phyloP scores from a whole-genome alignment of 2,329 filamentous ascomycete species.

The Penicillium sp. region DNA sequence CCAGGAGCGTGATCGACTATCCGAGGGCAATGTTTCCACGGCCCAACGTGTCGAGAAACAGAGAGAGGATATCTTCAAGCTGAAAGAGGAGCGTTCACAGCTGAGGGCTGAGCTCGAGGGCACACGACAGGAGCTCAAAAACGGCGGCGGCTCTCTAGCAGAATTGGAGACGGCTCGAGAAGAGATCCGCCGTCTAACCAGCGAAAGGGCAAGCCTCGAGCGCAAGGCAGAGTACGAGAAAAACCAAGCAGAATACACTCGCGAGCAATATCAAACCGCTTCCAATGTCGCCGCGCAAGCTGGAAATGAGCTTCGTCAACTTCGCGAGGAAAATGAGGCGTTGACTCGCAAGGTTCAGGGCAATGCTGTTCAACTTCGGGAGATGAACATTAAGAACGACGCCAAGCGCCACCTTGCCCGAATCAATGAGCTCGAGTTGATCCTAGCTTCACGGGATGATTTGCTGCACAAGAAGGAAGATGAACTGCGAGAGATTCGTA shows the following conservation, averaged over 20 bases:
- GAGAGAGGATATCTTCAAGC: constrained; percentile 42
- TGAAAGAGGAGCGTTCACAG: constrained; percentile 47
- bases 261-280: constrained; percentile 52
- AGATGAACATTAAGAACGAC: constrained; percentile 42
- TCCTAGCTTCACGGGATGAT: constrained; percentile 42
- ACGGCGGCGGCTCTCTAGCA: constrained; percentile 44
- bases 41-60: constrained; percentile 42
- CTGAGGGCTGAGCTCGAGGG: constrained; percentile 45
- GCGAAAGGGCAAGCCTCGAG: constrained; percentile 41
- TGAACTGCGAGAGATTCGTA: constrained; percentile 49
- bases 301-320: constrained; percentile 41
- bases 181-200: constrained; percentile 43
- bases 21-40: constrained; percentile 33
- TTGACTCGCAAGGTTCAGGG: constrained; percentile 43
- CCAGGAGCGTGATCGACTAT: constrained; percentile 41
- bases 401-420: constrained; percentile 41
- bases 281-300: constrained; percentile 50
- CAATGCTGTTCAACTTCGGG: constrained; percentile 43
- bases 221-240: constrained; percentile 47
- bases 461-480: constrained; percentile 50
- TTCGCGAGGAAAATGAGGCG: constrained; percentile 43
- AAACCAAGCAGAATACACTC: constrained; percentile 51
- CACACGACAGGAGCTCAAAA: constrained; percentile 45
- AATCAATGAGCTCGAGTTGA: constrained; percentile 45
- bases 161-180: constrained; percentile 48